These are phyloP conservation scores for Globisporangium viniferum DNA, from an alignment of 352 stramenopile species.

Conservation along the genomic window DNA sequence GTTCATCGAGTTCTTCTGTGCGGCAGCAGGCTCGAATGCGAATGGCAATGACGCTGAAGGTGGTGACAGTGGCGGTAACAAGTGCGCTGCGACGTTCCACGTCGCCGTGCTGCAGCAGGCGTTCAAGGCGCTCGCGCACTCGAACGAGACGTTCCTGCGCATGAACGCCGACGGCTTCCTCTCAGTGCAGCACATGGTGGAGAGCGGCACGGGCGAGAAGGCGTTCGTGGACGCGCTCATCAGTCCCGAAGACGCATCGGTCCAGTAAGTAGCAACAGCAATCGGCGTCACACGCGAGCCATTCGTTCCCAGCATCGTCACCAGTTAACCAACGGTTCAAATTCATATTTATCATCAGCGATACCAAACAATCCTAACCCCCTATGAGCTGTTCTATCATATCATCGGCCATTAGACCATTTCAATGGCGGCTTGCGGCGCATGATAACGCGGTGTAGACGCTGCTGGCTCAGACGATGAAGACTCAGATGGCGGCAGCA, in stretches of 20 bases:
- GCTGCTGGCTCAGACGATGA: background rate
- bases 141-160: constrained; percentile 78
- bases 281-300: background rate
- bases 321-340: constrained; percentile 3
- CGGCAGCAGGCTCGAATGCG: background rate
- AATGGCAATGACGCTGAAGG: constrained; percentile 2
- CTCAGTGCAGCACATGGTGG: constrained; percentile 82
- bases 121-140: constrained; percentile 73
- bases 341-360: constrained; percentile 4
- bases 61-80: constrained; percentile 15
- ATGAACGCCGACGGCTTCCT: constrained; percentile 80
- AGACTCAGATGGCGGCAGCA: constrained; percentile 32
- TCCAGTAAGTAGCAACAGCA: constrained; percentile 30
- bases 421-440: background rate
- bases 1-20: constrained; percentile 83
- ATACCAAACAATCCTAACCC: background rate
- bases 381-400: background rate
- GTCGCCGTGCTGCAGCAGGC: constrained; percentile 78
- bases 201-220: constrained; percentile 64
- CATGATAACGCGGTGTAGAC: background rate
- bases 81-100: constrained; percentile 65
- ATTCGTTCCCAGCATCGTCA: background rate
- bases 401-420: background rate
- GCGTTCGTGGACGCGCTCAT: constrained; percentile 81
- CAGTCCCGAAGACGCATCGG: constrained; percentile 68